Base-by-base conservation (phyloP, 2,329 filamentous ascomycete genomes). In the Dothideomycetes sp. region DNA sequence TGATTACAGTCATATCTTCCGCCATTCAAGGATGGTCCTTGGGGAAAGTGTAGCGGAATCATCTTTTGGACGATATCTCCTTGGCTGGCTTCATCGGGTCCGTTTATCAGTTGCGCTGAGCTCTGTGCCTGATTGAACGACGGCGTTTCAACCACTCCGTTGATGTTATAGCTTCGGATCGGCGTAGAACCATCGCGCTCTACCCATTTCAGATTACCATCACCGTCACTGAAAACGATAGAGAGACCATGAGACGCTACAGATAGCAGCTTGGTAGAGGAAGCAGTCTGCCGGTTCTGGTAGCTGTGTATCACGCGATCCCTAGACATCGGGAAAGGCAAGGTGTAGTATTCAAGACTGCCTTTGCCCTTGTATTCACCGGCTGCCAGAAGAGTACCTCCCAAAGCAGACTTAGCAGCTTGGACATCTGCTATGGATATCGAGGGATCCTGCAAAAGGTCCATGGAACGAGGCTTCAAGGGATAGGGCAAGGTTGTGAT, bases 291-390 rank as follows among this genome's bases (percentile, higher is more conserved):
- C 0, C 89, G 77, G 50, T 96, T 96, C 48, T 81, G 79, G 57
- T 79, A 76, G 22, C 38, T 42, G 19, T 38, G 34, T 31, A 24
- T 10, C 16, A 39, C 17, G 7, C 18, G 47, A 44, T 43, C 38
- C 45, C 46, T 10, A 49, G 50, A 38, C 10, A 4, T 16, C 12
- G 10, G 16, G 37, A 36, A 17, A 40, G 55, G 37, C 1, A 85
- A 62, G 11, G 78, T 77, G 57, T 94, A 94, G n/a, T 94, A 64
- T 54, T 96, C 89, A 2, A 96, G 66, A 0, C 83, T 88, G 1
- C 89, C 89, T 58, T 91, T 88, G 22, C 82, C 85, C 50, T 91
- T 93, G 64, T 95, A 95, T 55, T 89, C 84, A 4, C 88, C 89
- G 30, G 83, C 84, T 3, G 86, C 84, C 37, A 94, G 73, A 18